Base-by-base conservation (phyloP, 305 asterid species). In the Striga hermonthica region DNA sequence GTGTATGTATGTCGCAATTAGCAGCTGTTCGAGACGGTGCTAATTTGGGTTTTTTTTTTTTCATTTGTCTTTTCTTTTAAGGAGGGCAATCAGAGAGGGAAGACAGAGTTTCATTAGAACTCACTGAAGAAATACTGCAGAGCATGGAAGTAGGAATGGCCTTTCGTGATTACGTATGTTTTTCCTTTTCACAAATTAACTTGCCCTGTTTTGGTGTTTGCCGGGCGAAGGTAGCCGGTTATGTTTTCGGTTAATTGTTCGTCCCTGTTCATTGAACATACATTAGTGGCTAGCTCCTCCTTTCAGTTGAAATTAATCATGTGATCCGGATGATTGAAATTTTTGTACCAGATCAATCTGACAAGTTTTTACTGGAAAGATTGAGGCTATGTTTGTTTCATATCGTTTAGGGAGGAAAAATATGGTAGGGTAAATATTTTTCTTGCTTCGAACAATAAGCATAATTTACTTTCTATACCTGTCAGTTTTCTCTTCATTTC, bases 61-160 rank as follows among this genome's bases (percentile, higher is more conserved):
- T 50, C 16, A 41, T 22, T 41, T 41, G 47, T 6, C 10, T 41
- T 41, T 41, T 41, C 1, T 13, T 15, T 3, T 14, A 50, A 50
- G 57, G 57, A 15, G 57, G 57, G 5, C 57, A 6, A 10, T 16
- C 81, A 52, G 98, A 89, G 62, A 82, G 80, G 79, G 99, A 94
- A 73, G 95, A 81, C 52, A 90, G 81, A 73, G 96, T 90, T 28
- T 90, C 96, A 3, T 71, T 94, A 64, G 96, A 90, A 57, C 84
- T 89, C 71, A 88, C 89, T 14, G 97, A 94, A 79, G 97, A 94
- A 80, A 86, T 94, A 55, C 78, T 94, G 63, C 96, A 86, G 81
- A 85, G 95, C 83, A 94, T 90, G 99, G 99, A 94, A 84, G 99
- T 94, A 38, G 96, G 99, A 79, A 80, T 89, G 83, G 89, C 93